Conservation (phyloP, 495 filamentous ascomycete genomes). For the Diplogelasinospora grovesii region DNA sequence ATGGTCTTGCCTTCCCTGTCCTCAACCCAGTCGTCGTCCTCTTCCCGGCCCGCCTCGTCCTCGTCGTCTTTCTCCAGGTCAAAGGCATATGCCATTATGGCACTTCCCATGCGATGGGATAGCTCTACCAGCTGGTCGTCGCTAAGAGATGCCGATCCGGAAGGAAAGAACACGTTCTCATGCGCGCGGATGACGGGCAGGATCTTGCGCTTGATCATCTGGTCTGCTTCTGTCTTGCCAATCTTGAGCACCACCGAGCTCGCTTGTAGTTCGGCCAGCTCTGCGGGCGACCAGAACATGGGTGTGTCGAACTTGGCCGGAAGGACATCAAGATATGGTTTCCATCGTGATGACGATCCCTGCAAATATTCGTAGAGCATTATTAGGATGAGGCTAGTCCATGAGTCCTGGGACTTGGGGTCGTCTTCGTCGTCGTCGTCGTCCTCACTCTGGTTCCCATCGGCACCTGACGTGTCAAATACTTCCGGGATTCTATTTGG, state of each 20-base stretch:
- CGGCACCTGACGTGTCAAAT: constrained; percentile 21
- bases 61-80: constrained; percentile 57
- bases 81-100: constrained; percentile 94
- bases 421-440: constrained; percentile 12
- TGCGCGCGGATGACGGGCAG: constrained; percentile 47
- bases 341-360: constrained; percentile 61
- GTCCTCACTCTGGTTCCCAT: constrained; percentile 22
- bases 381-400: constrained; percentile 60
- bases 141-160: constrained; percentile 21
- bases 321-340: constrained; percentile 73
- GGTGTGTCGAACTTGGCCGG: constrained; percentile 75
- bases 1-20: constrained; percentile 56
- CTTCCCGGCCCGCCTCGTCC: constrained; percentile 49
- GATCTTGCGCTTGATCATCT: constrained; percentile 56
- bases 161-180: constrained; percentile 44
- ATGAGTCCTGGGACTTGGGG: constrained; percentile 29
- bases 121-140: constrained; percentile 51
- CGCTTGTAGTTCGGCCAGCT: constrained; percentile 68
- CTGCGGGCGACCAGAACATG: constrained; percentile 78
- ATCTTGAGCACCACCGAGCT: constrained; percentile 73
- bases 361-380: constrained; percentile 71
- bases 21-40: constrained; percentile 54
- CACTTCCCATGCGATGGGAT: constrained; percentile 72
- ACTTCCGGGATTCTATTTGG: constrained; percentile 28
- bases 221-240: constrained; percentile 64